Conservation (phyloP, 345 rosid genomes). For the Eucalyptus curtisii region DNA sequence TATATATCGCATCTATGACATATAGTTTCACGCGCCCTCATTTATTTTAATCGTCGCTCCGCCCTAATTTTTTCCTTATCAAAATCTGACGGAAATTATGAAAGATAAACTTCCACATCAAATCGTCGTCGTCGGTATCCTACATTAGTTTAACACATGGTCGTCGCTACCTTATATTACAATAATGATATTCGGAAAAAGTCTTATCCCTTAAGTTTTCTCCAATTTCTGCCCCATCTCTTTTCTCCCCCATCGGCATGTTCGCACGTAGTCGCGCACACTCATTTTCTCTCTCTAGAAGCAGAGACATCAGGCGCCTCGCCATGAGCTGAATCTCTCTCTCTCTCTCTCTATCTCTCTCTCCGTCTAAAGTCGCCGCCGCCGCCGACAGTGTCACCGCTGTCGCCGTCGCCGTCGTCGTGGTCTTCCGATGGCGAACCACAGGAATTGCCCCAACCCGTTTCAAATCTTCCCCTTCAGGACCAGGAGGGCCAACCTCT, state of each 20-base stretch:
- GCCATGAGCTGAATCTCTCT: background rate
- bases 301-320: background rate
- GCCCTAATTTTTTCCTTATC: background rate
- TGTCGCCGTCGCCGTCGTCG: background rate
- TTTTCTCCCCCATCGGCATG: background rate
- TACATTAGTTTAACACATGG: too few relatives aligned
- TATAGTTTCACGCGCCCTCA: background rate
- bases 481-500: conserved; percentile 36
- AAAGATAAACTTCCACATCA: background rate
- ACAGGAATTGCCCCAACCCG: background rate
- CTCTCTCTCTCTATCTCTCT: background rate
- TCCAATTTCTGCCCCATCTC: background rate
- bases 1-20: background rate
- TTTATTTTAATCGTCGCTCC: background rate
- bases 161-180: background rate
- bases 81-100: background rate
- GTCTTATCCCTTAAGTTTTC: background rate
- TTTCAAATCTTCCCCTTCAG: background rate
- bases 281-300: background rate
- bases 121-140: background rate
- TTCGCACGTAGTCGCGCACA: background rate
- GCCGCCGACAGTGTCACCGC: background rate
- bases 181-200: background rate
- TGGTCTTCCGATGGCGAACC: background rate
- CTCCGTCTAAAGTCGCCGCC: background rate